Conservation (phyloP, 163 green algal species). For the Smithsoniella earleae region DNA sequence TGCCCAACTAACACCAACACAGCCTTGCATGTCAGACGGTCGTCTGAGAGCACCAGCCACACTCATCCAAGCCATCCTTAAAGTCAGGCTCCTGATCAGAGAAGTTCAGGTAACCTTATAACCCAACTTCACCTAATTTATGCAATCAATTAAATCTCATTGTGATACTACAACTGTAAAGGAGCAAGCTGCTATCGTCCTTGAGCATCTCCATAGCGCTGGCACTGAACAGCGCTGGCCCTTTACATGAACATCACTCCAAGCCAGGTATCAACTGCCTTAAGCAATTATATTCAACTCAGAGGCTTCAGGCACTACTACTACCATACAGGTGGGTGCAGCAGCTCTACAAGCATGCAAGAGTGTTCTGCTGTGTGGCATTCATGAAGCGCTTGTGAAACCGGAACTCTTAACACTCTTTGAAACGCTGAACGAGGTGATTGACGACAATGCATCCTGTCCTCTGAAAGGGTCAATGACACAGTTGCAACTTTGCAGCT, state of each 20-base stretch:
- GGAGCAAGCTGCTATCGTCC: too few relatives aligned
- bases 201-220: background rate
- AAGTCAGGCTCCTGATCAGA: background rate
- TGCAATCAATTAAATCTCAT: background rate
- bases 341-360: background rate
- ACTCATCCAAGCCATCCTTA: background rate
- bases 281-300: background rate
- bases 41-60: background rate
- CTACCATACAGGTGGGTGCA: background rate
- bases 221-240: background rate
- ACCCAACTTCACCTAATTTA: too few relatives aligned
- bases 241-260: background rate
- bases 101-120: background rate
- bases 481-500: background rate
- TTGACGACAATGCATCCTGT: background rate
- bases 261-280: background rate
- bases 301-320: background rate
- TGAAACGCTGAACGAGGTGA: background rate
- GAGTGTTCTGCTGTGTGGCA: background rate
- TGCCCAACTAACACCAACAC: background rate
- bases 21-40: background rate
- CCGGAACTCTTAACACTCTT: background rate
- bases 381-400: too few relatives aligned
- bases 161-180: too few relatives aligned
- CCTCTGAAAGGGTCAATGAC: background rate